These are phyloP conservation scores for Populus nigra DNA, from an alignment of 345 rosid species.

Conservation along the genomic window DNA sequence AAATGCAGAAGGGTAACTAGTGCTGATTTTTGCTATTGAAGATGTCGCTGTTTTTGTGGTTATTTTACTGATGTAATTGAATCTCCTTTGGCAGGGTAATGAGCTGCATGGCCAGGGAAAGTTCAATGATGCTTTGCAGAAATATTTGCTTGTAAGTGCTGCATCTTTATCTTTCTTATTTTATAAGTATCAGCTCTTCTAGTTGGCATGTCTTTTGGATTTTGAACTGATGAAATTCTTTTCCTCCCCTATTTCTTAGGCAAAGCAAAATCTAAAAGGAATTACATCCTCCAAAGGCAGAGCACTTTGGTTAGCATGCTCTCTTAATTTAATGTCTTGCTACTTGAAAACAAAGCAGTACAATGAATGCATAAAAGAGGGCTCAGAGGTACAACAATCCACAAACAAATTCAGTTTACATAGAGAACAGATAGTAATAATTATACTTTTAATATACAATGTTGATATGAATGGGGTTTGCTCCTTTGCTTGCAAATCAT, in stretches of 20 bases:
- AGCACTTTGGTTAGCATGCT: slow-evolving; percentile 68
- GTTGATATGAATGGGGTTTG: background rate
- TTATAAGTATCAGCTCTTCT: background rate
- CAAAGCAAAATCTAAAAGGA: slow-evolving; percentile 74
- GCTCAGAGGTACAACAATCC: slow-evolving; percentile 66
- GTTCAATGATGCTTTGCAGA: slow-evolving; percentile 64
- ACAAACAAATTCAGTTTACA: background rate
- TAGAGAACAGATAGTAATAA: background rate
- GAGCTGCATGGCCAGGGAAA: slow-evolving; percentile 78
- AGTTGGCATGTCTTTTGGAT: background rate
- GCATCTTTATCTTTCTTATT: slow-evolving; percentile 7
- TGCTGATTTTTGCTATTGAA: background rate
- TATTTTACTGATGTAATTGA: slow-evolving; percentile 5
- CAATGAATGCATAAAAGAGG: slow-evolving; percentile 71
- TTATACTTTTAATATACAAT: background rate
- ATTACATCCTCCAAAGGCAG: slow-evolving; percentile 58
- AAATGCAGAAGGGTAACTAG: background rate
- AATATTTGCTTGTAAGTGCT: slow-evolving; percentile 73
- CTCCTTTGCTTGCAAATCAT: background rate
- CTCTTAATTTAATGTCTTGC: slow-evolving; percentile 96
- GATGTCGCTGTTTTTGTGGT: background rate
- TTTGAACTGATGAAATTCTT: slow-evolving; percentile 9
- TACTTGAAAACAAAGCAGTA: slow-evolving; percentile 74
- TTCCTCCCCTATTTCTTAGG: slow-evolving; percentile 43
- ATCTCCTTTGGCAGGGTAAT: slow-evolving; percentile 62